Evolutionary conservation across 2,329 filamentous ascomycete genomes (phyloP).

Genomic region (Trichoderma breve): DNA sequence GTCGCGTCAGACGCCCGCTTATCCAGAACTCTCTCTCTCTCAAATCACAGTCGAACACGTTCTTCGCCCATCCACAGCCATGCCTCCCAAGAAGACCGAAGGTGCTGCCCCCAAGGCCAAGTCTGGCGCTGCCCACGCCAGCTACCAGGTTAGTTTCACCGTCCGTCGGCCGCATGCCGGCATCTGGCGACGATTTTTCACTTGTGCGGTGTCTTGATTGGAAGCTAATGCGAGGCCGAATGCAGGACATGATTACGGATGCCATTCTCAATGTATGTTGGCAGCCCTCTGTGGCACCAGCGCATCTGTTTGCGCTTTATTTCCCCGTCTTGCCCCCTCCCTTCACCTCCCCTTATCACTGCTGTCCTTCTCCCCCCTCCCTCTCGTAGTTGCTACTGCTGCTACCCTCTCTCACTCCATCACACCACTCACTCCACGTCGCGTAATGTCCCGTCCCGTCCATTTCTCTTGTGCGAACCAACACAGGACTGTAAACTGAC

Average conservation of each 20-base stretch:
- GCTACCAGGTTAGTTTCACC: slow-evolving; percentile 55
- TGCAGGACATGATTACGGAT: slow-evolving; percentile 62
- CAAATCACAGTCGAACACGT: slow-evolving; percentile 25
- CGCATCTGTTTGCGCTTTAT: slow-evolving; percentile 15
- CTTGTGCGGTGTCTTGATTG: background rate
- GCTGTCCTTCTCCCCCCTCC: background rate
- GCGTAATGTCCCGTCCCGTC: background rate
- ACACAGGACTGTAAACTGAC: slow-evolving; percentile 38
- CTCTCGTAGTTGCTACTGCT: background rate
- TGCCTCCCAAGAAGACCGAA: slow-evolving; percentile 60
- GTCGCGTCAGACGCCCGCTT: slow-evolving; percentile 26
- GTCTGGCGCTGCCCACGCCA: slow-evolving; percentile 50
- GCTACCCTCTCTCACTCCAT: background rate
- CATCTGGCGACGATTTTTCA: slow-evolving; percentile 11
- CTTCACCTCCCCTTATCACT: background rate
- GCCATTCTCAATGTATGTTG: slow-evolving; percentile 59
- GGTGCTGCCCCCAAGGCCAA: slow-evolving; percentile 44
- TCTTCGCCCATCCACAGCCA: slow-evolving; percentile 35
- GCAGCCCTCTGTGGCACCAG: slow-evolving; percentile 25
- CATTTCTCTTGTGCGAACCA: background rate
- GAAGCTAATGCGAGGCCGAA: slow-evolving; percentile 25
- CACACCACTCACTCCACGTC: slow-evolving; percentile 1
- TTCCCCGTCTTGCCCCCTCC: background rate
- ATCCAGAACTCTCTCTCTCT: slow-evolving; percentile 26
- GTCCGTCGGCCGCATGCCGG: background rate